Evolutionary conservation across 805 yeast genomes (phyloP).

Genomic region (Yarrowia yakushimensis): DNA sequence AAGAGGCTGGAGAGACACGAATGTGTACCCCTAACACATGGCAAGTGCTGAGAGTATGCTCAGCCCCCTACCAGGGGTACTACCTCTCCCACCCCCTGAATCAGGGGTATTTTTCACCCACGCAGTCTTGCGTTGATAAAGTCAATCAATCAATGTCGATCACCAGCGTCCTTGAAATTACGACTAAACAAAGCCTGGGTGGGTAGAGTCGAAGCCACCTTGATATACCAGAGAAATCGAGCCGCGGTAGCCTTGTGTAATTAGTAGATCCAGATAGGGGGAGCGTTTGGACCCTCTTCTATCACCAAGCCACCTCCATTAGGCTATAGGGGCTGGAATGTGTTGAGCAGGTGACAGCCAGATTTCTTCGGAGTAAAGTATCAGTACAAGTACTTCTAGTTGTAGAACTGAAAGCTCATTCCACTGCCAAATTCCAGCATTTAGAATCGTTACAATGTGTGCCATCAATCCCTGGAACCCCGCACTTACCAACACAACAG

Average conservation of each 20-base stretch:
- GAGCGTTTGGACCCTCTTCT: background rate
- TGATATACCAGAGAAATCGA: background rate
- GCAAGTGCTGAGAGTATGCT: no score
- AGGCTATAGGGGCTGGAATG: constrained; percentile 10
- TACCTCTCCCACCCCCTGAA: background rate
- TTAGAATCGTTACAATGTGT: background rate
- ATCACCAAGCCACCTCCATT: background rate
- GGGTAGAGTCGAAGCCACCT: background rate
- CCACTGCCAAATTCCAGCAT: background rate
- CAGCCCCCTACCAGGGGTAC: no score
- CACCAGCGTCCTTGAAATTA: background rate
- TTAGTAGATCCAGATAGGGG: no score
- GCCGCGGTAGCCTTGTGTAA: no score
- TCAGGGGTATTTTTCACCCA: background rate
- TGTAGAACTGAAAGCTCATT: background rate
- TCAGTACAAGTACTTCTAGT: background rate
- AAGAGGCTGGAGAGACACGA: no score
- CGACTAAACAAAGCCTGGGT: background rate
- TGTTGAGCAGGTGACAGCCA: background rate
- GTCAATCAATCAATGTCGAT: background rate
- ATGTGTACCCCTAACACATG: no score
- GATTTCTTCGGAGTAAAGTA: no score
- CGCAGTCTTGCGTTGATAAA: background rate
- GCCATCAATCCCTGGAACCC: no score
- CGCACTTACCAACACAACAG: no score